Evolutionary conservation across 2,329 filamentous ascomycete species (phyloP).

Genomic region (Pseudogymnoascus sp.): DNA sequence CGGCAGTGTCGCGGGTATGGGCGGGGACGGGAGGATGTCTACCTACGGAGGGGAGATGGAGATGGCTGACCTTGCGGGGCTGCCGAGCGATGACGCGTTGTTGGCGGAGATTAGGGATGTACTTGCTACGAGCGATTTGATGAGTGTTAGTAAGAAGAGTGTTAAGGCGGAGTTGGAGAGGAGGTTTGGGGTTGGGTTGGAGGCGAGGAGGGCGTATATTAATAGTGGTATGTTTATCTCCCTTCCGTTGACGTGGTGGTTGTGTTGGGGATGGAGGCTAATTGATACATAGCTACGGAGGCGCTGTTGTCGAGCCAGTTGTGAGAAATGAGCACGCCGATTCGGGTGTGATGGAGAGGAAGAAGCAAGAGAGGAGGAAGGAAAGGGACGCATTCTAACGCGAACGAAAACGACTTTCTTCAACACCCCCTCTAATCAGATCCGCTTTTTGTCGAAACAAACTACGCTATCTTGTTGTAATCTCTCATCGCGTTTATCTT

Average conservation of each 20-base stretch:
- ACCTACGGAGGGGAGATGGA: conserved; percentile 57
- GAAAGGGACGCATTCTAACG: neutral
- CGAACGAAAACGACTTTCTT: neutral
- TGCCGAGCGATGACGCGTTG: conserved; percentile 83
- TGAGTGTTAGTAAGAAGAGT: conserved; percentile 98
- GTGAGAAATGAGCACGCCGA: neutral
- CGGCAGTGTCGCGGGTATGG: conserved; percentile 21
- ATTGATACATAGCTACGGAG: conserved; percentile 53
- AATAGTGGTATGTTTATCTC: conserved; percentile 69
- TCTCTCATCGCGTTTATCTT: neutral
- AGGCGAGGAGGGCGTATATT: conserved; percentile 86
- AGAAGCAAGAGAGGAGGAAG: neutral
- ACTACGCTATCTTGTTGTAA: neutral
- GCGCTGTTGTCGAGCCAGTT: conserved; percentile 69
- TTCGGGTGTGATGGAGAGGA: neutral
- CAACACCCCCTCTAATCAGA: neutral
- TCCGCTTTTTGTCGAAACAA: too few species aligned
- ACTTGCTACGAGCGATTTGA: conserved; percentile 80
- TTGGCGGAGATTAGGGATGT: conserved; percentile 93
- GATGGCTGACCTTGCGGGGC: conserved; percentile 59
- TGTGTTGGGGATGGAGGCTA: conserved; percentile 14
- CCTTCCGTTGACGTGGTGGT: neutral
- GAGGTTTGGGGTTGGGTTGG: conserved; percentile 77
- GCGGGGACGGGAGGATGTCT: conserved; percentile 15
- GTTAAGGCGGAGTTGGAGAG: conserved; percentile 90